Evolutionary conservation across 768 basidiomycete species (phyloP).

Genomic region (Baorangia bicolor): DNA sequence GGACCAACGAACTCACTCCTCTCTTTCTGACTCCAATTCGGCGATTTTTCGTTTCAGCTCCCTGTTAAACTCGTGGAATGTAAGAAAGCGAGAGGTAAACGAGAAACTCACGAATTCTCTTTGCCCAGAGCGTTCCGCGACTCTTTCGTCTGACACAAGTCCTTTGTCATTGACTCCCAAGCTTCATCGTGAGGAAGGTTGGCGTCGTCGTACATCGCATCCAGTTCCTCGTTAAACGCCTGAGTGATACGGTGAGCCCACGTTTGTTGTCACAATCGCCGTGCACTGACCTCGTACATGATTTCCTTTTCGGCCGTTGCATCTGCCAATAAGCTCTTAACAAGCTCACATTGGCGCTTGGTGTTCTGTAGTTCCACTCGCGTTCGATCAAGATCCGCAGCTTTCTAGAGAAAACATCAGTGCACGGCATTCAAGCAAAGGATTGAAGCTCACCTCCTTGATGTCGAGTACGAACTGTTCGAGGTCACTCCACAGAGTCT

Average conservation of each 20-base stretch:
- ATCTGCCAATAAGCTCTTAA: constrained; percentile 75
- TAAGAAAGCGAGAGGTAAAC: neutral
- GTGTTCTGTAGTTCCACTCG: constrained; percentile 65
- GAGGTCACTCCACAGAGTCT: constrained; percentile 52
- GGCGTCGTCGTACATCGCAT: constrained; percentile 85
- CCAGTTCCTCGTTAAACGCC: constrained; percentile 95
- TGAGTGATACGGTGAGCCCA: constrained; percentile 30
- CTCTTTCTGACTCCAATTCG: constrained; percentile 71
- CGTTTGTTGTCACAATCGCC: neutral
- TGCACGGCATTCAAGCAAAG: neutral
- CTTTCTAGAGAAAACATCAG: constrained; percentile 43
- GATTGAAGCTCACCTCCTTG: constrained; percentile 49
- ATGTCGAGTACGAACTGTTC: constrained; percentile 48
- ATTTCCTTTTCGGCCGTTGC: constrained; percentile 86
- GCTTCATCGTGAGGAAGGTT: constrained; percentile 82
- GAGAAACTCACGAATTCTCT: constrained; percentile 72
- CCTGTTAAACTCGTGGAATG: constrained; percentile 36
- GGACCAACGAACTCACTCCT: constrained; percentile 58
- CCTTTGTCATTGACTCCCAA: constrained; percentile 72
- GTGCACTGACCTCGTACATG: constrained; percentile 78
- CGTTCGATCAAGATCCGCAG: constrained; percentile 59
- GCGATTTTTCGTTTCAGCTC: constrained; percentile 67
- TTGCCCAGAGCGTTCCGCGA: constrained; percentile 66
- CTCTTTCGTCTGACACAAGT: constrained; percentile 75
- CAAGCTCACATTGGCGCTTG: constrained; percentile 73